A percentile compares a stretch with the other conserved stretches of the same genome.
These are phyloP conservation scores for Podila epigama DNA, from an alignment of 192 early-diverging fungal species.

Conservation along the genomic window DNA sequence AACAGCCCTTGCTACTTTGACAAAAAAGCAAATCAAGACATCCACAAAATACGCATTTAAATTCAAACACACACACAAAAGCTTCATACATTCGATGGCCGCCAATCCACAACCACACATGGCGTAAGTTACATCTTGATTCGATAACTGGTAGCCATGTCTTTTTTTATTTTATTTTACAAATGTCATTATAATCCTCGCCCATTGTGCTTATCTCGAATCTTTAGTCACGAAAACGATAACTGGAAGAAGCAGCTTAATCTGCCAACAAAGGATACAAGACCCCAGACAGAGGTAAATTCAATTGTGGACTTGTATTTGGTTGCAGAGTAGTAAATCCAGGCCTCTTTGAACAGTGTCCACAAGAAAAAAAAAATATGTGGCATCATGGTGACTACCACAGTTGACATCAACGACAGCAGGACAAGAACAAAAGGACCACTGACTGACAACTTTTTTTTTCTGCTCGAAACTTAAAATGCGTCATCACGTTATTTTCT, in stretches of 20 bases:
- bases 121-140: slow-evolving; percentile 25
- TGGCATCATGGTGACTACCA: neutral
- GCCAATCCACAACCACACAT: slow-evolving; percentile 36
- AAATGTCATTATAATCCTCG: neutral
- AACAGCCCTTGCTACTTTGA: neutral
- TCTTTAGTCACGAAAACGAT: slow-evolving; percentile 64
- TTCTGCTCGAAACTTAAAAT: too few relatives aligned
- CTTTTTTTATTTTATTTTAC: neutral
- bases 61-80: neutral
- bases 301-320: too few relatives aligned
- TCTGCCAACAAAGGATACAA: slow-evolving; percentile 84
- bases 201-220: neutral
- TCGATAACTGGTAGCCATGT: neutral
- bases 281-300: slow-evolving; percentile 89
- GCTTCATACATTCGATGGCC: slow-evolving; percentile 10
- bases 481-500: too few relatives aligned
- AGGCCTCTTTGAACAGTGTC: neutral
- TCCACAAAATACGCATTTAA: neutral
- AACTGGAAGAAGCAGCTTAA: slow-evolving; percentile 80
- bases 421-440: neutral
- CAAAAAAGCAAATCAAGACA: neutral
- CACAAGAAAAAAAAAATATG: neutral
- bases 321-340: too few relatives aligned
- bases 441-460: neutral
- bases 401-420: neutral